Percentiles rank a stretch among this genome's conserved stretches.
phyloP scores from a whole-genome alignment of 1,284 basidiomycete species.

The Heliocybe sulcata region DNA sequence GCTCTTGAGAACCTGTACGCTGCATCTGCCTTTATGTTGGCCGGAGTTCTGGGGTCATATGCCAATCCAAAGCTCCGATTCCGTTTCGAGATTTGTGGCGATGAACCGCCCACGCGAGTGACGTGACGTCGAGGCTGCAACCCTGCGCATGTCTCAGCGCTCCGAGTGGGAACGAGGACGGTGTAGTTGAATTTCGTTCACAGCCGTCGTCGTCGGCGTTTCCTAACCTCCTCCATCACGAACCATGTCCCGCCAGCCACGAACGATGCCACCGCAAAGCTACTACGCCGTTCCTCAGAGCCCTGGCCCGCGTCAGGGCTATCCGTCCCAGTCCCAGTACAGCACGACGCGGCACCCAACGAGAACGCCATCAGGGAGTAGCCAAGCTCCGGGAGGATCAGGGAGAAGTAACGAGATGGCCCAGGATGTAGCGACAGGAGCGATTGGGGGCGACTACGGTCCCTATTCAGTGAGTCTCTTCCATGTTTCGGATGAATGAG shows the following conservation, averaged over 20 bases:
- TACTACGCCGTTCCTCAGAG: constrained; percentile 46
- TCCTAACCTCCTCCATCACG: background rate
- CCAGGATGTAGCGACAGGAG: constrained; percentile 64
- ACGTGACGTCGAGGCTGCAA: background rate
- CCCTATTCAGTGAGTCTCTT: constrained; percentile 63
- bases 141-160: background rate
- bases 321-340: constrained; percentile 15
- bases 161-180: background rate
- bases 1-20: no score
- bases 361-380: constrained; percentile 15
- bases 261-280: background rate
- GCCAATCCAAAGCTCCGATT: no score
- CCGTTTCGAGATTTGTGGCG: no score
- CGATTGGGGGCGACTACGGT: constrained; percentile 68
- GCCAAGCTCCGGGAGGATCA: constrained; percentile 19
- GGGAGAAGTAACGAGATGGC: constrained; percentile 45
- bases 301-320: constrained; percentile 24
- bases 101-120: no score
- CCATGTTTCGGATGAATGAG: background rate
- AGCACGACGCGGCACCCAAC: constrained; percentile 12
- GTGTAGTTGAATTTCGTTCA: background rate
- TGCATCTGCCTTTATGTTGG: no score
- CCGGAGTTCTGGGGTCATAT: no score
- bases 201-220: background rate
- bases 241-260: background rate